Percentiles rank a stretch among this genome's conserved stretches.
Evolutionary conservation across 2,329 filamentous ascomycete genomes (phyloP).

Genomic region (Mycosphaerelloides madeirae): DNA sequence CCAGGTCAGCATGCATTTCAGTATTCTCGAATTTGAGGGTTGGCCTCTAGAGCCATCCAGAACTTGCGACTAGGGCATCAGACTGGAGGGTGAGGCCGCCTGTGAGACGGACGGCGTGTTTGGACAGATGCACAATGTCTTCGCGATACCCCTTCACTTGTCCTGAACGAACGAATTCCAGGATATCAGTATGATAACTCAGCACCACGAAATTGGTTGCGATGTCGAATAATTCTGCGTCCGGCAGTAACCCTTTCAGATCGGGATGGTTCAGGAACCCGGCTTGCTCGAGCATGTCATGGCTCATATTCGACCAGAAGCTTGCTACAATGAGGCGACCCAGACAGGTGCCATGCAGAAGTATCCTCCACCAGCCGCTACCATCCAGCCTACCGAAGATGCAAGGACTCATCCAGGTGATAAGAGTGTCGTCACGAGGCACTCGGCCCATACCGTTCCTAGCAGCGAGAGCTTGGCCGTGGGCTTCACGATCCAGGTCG

Average conservation of each 20-base stretch:
- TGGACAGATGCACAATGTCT: too few species aligned
- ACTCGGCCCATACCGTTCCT: too few species aligned
- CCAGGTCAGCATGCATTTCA: too few species aligned
- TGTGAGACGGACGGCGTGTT: too few species aligned
- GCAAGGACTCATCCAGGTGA: too few species aligned
- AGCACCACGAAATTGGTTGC: constrained; percentile 7
- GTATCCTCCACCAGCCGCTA: constrained; percentile 10
- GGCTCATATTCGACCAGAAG: constrained; percentile 7
- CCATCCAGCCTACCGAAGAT: constrained; percentile 10
- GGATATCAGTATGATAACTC: constrained; percentile 11
- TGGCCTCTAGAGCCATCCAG: too few species aligned
- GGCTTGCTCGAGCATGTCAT: constrained; percentile 6
- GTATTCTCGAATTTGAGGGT: too few species aligned
- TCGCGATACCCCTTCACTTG: constrained; percentile 11
- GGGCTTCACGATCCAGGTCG: constrained; percentile 9
- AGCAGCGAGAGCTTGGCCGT: constrained; percentile 3
- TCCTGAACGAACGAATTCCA: constrained; percentile 9
- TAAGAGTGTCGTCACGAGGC: too few species aligned
- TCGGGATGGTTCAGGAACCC: constrained; percentile 7
- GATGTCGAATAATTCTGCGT: constrained; percentile 11
- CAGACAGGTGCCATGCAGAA: constrained; percentile 11
- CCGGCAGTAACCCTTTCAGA: constrained; percentile 7
- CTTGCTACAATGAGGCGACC: constrained; percentile 7
- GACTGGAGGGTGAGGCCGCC: too few species aligned
- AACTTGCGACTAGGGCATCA: too few species aligned